phyloP scores from a whole-genome alignment of 2,329 filamentous ascomycete genomes.

The Onygenales sp. region DNA sequence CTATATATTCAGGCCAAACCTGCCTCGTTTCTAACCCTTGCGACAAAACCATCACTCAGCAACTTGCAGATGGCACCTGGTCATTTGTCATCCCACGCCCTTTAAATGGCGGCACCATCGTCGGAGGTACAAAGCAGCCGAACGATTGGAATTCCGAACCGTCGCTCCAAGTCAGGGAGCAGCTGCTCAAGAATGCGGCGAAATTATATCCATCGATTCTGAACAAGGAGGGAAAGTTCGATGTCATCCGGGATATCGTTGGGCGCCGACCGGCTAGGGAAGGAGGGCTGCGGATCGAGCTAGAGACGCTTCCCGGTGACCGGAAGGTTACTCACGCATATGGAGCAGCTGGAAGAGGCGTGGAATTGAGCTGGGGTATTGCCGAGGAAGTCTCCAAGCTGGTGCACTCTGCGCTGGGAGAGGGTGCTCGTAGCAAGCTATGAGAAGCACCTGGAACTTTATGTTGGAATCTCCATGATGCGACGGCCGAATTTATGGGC shows the following conservation, averaged over 20 bases:
- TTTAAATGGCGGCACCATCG: slow-evolving; percentile 53
- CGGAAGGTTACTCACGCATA: slow-evolving; percentile 44
- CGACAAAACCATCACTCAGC: slow-evolving; percentile 45
- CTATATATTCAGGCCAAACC: slow-evolving; percentile 30
- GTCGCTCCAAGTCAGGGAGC: slow-evolving; percentile 36
- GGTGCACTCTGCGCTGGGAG: slow-evolving; percentile 16
- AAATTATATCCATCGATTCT: slow-evolving; percentile 33
- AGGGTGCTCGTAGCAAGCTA: neutral
- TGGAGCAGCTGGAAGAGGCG: slow-evolving; percentile 52
- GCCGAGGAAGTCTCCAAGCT: slow-evolving; percentile 41
- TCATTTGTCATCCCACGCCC: slow-evolving; percentile 54
- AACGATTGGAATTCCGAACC: slow-evolving; percentile 46
- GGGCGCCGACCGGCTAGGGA: slow-evolving; percentile 36
- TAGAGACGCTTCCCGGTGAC: slow-evolving; percentile 31
- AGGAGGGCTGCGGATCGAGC: slow-evolving; percentile 44
- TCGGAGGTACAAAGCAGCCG: slow-evolving; percentile 57
- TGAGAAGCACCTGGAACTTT: neutral
- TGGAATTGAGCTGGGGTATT: slow-evolving; percentile 52
- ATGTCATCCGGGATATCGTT: slow-evolving; percentile 38
- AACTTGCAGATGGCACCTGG: slow-evolving; percentile 55
- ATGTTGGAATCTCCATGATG: too few species aligned
- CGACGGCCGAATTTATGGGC: too few species aligned
- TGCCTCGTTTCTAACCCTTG: slow-evolving; percentile 38
- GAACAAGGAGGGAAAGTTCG: slow-evolving; percentile 26
- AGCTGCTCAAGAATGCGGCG: slow-evolving; percentile 36